Base-by-base conservation (phyloP, 768 basidiomycete genomes). In the Suillus tomentosus region DNA sequence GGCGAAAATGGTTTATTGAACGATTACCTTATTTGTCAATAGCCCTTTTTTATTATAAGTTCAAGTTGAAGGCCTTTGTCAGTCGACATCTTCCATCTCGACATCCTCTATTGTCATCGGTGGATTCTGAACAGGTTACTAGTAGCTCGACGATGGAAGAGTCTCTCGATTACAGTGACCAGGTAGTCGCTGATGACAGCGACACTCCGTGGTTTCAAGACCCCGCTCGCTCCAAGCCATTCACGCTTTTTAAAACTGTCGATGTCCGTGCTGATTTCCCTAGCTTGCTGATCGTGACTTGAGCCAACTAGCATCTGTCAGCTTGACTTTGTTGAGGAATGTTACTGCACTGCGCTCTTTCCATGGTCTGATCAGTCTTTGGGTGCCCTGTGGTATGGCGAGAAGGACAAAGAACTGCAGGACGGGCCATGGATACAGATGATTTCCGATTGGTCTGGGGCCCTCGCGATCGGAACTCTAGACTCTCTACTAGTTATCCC, bases 401-500 rank as follows among this genome's bases (percentile, higher is more conserved):
- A 69, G 11, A 62, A 73, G 48, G 68, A 69, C 9, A 63, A 75
- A 5, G 76, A 81, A n/a, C 56, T 76, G 11, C 64, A 68, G 7
- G 65, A 71, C 2, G 50, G 50, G 24, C 62, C 67, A 37, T 91
- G 89, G 88, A 74, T 70, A 27, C 51, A 50, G 19, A 79, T 86
- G 76, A 71, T 85, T 19, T 68, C 77, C 6, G 71, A 80, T 48
- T 89, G 82, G 77, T 74, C 78, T 55, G 84, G 86, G 59, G 78
- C 84, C 37, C 76, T 87, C 62, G 82, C 82, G 55, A 80, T 87
- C 9, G 83, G 81, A 53, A 77, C 82, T 66, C 70, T 58, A 27
- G 57, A 27, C 24, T 40, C 57, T 58, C 45, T 81, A 71, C 73
- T 73, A 77, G 61, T 81, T 36, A 61, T 61, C 5, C 34, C 60